Conservation (phyloP, 2,329 filamentous ascomycete genomes). For the Karstenula rhodostoma region DNA sequence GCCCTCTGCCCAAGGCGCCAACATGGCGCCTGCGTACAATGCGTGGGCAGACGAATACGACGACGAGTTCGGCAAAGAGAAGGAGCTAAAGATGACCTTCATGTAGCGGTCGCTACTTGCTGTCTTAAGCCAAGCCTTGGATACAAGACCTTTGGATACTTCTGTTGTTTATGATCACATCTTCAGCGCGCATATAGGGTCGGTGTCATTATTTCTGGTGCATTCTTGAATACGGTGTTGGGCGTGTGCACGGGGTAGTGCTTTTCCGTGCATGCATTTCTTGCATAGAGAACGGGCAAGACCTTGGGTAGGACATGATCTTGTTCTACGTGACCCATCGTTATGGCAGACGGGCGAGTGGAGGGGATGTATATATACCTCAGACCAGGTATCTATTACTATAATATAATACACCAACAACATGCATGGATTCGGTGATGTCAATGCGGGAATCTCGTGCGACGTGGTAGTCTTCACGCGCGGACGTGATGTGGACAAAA, state of each 20-base stretch:
- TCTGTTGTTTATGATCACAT: constrained; percentile 13
- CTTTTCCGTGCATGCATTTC: not conserved
- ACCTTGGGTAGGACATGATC: not conserved
- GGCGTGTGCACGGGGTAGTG: not conserved
- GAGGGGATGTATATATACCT: not conserved
- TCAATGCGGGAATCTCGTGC: no score
- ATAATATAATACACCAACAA: not conserved
- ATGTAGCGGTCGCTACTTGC: constrained; percentile 27
- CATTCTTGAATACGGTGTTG: not conserved
- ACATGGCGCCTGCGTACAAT: constrained; percentile 48
- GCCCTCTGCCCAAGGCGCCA: constrained; percentile 24
- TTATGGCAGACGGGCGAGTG: not conserved
- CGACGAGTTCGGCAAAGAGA: constrained; percentile 56
- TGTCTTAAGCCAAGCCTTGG: not conserved
- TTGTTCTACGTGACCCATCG: not conserved
- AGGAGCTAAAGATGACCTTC: constrained; percentile 60
- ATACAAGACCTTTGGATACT: not conserved
- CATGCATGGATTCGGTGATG: not conserved
- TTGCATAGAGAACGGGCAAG: constrained; percentile 1
- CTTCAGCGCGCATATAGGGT: constrained; percentile 12
- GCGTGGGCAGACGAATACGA: constrained; percentile 59
- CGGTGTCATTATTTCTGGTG: constrained; percentile 4
- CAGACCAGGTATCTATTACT: not conserved
- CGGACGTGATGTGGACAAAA: no score
- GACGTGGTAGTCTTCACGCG: no score